These are phyloP conservation scores for Talaromyces sp. DNA, from an alignment of 2,329 filamentous ascomycete genomes.

Conservation along the genomic window DNA sequence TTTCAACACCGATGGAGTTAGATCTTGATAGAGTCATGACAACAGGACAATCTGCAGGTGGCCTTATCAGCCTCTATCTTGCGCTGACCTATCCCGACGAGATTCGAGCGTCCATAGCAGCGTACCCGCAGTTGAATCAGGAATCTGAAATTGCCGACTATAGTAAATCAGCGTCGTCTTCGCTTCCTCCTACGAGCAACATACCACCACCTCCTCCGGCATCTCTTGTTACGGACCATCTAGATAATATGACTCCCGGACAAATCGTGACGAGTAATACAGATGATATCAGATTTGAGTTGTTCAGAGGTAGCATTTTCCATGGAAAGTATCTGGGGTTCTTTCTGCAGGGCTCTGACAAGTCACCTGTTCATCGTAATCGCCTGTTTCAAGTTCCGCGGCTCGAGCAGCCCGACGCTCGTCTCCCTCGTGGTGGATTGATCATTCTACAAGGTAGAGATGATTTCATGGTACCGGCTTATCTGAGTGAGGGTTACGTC, in stretches of 20 bases:
- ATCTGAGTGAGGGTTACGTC: conserved; percentile 24
- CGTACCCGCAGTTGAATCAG: conserved; percentile 29
- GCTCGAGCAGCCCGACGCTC: conserved; percentile 19
- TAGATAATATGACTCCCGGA: conserved; percentile 10
- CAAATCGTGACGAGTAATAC: not conserved
- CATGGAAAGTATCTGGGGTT: not conserved
- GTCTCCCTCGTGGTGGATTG: conserved; percentile 25
- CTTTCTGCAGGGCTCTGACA: conserved; percentile 16
- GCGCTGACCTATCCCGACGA: conserved; percentile 22
- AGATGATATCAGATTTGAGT: too few relatives aligned
- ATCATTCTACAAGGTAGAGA: conserved; percentile 29
- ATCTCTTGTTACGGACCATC: not conserved
- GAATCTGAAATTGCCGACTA: not conserved
- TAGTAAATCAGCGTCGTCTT: not conserved
- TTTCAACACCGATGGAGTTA: too few relatives aligned
- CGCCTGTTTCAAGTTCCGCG: conserved; percentile 23
- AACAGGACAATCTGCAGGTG: conserved; percentile 22
- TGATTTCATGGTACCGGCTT: conserved; percentile 27
- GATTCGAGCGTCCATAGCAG: conserved; percentile 25
- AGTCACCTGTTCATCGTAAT: conserved; percentile 3
- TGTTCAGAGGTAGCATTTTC: too few relatives aligned
- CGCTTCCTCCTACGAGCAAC: too few relatives aligned
- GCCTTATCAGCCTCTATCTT: conserved; percentile 23
- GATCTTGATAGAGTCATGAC: too few relatives aligned
- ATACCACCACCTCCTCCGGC: conserved; percentile 4